Percentiles rank a stretch among this genome's conserved stretches.
These are phyloP conservation scores for Balakata baccata DNA, from an alignment of 345 rosid species.

Conservation along the genomic window DNA sequence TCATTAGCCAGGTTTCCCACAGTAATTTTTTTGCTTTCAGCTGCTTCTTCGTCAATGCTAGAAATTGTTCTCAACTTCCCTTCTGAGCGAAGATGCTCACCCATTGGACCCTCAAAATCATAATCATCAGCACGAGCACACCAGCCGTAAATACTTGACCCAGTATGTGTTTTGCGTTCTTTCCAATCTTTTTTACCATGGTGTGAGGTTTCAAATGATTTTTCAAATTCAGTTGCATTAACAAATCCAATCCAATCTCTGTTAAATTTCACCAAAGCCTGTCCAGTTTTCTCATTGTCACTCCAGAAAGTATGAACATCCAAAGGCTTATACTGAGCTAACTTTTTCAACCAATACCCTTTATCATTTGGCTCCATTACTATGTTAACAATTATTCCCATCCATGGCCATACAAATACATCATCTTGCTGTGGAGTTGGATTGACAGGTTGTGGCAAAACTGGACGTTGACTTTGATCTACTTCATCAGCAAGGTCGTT, in stretches of 20 bases:
- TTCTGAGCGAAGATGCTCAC: slow-evolving; percentile 55
- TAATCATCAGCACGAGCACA: slow-evolving; percentile 72
- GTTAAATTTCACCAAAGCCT: slow-evolving; percentile 55
- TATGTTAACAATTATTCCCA: slow-evolving; percentile 55
- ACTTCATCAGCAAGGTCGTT: slow-evolving; percentile 54
- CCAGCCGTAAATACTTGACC: slow-evolving; percentile 61
- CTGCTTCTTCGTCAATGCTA: slow-evolving; percentile 47
- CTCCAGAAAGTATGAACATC: slow-evolving; percentile 50
- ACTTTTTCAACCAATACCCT: slow-evolving; percentile 54
- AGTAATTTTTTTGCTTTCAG: slow-evolving; percentile 35
- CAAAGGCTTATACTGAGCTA: slow-evolving; percentile 53
- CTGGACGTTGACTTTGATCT: slow-evolving; percentile 28
- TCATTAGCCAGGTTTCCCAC: slow-evolving; percentile 50
- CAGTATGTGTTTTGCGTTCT: slow-evolving; percentile 32
- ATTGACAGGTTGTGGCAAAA: slow-evolving; percentile 25
- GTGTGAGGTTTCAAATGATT: slow-evolving; percentile 44
- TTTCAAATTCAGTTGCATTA: slow-evolving; percentile 60
- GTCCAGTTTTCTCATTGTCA: slow-evolving; percentile 33
- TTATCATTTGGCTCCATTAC: slow-evolving; percentile 27
- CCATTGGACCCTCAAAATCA: slow-evolving; percentile 53
- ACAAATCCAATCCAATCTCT: slow-evolving; percentile 62
- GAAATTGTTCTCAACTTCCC: slow-evolving; percentile 58
- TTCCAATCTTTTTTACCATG: slow-evolving; percentile 60
- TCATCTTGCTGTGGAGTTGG: slow-evolving; percentile 36
- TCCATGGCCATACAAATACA: slow-evolving; percentile 77